Evolutionary conservation across 306 rosid species (phyloP).

Genomic region (Macrotyloma uniflorum): DNA sequence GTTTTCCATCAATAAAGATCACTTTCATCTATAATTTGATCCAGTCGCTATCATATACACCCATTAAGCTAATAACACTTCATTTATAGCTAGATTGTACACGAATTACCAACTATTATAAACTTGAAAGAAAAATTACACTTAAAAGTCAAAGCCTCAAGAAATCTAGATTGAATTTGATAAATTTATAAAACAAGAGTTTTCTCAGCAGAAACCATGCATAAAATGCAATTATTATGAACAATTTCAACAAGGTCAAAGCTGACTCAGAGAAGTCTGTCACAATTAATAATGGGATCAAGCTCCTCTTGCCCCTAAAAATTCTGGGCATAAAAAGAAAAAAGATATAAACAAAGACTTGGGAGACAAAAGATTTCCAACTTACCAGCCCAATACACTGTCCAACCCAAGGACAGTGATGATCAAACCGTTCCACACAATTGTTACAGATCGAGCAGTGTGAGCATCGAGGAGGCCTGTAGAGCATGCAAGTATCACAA

Average conservation of each 20-base stretch:
- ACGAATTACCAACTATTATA: conserved; percentile 6
- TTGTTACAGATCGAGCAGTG: conserved; percentile 99
- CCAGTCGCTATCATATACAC: not conserved
- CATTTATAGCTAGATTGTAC: not conserved
- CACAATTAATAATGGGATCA: not conserved
- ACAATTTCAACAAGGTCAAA: conserved; percentile 1
- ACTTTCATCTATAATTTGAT: not conserved
- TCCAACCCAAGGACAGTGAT: conserved; percentile 99
- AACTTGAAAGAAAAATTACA: conserved; percentile 11
- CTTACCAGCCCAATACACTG: conserved; percentile 98
- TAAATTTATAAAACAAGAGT: not conserved
- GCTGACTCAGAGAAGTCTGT: not conserved
- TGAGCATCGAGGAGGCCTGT: conserved; percentile 98
- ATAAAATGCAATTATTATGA: not conserved
- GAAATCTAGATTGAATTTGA: not conserved
- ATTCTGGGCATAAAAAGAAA: not conserved
- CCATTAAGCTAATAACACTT: not conserved
- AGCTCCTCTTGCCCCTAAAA: not conserved
- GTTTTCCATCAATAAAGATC: not conserved
- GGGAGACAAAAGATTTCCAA: conserved; percentile 30
- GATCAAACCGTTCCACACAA: conserved; percentile 95
- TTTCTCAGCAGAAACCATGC: not conserved
- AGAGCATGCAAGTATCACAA: conserved; percentile 99
- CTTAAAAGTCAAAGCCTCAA: not conserved
- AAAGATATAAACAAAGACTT: not conserved